Conservation (phyloP, 345 rosid species). For the Hibiscus syriacus region DNA sequence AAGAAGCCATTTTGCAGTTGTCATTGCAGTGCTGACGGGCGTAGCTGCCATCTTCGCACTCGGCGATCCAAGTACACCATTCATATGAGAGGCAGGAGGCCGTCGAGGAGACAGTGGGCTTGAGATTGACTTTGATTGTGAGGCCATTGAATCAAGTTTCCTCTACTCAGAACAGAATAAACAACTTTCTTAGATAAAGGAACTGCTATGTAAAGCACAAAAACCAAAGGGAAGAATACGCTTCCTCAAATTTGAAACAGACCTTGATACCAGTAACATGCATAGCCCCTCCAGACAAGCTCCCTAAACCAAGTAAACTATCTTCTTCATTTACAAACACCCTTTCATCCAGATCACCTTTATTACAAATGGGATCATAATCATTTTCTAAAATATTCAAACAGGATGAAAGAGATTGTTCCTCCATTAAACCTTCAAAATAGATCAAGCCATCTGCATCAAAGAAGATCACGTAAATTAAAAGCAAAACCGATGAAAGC, state of each 20-base stretch:
- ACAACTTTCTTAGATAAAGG: background rate
- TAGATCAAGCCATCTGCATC: slow-evolving; percentile 79
- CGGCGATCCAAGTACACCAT: slow-evolving; percentile 37
- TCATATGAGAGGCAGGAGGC: slow-evolving; percentile 61
- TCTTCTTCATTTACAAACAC: slow-evolving; percentile 81
- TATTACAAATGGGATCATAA: slow-evolving; percentile 54
- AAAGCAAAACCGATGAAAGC: slow-evolving; percentile 11
- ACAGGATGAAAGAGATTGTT: slow-evolving; percentile 53
- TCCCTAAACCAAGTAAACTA: slow-evolving; percentile 68
- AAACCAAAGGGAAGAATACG: background rate
- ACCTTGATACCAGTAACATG: slow-evolving; percentile 62
- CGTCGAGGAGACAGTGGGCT: slow-evolving; percentile 82
- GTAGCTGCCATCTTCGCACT: slow-evolving; percentile 60
- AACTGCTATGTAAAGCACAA: background rate
- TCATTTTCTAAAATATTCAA: slow-evolving; percentile 63
- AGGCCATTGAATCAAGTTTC: slow-evolving; percentile 61
- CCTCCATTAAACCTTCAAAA: slow-evolving; percentile 81
- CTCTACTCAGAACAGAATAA: slow-evolving; percentile 36
- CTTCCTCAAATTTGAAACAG: slow-evolving; percentile 10
- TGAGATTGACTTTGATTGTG: slow-evolving; percentile 70
- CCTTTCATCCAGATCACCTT: slow-evolving; percentile 81
- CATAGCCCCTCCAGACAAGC: slow-evolving; percentile 53
- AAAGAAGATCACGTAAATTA: slow-evolving; percentile 9
- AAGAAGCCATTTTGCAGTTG: slow-evolving; percentile 97
- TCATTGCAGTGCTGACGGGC: slow-evolving; percentile 90